phyloP scores from a whole-genome alignment of 2,329 filamentous ascomycete genomes.

The Verticillium dahliae region DNA sequence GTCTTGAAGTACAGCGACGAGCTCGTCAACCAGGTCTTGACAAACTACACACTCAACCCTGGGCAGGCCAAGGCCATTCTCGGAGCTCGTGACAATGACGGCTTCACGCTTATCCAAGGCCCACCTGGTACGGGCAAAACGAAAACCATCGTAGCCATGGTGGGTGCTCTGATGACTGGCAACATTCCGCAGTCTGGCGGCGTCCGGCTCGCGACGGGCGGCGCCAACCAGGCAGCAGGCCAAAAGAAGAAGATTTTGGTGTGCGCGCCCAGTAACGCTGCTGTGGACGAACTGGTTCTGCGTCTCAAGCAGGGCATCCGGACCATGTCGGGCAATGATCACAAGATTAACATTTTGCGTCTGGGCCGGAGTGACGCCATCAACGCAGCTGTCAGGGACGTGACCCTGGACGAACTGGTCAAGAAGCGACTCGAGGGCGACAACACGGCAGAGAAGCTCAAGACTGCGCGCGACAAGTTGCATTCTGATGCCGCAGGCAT shows the following conservation, averaged over 20 bases:
- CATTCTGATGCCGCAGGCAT: constrained; percentile 62
- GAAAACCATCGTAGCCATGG: constrained; percentile 95
- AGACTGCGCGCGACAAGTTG: constrained; percentile 50
- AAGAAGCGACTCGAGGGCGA: constrained; percentile 62
- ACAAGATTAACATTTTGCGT: constrained; percentile 81
- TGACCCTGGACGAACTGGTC: constrained; percentile 89
- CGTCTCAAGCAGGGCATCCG: constrained; percentile 84
- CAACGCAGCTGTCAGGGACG: constrained; percentile 80
- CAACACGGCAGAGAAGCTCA: constrained; percentile 49
- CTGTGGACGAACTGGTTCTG: constrained; percentile 91
- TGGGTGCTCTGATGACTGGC: constrained; percentile 73
- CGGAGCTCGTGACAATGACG: constrained; percentile 90
- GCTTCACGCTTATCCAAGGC: constrained; percentile 92
- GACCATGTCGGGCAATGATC: constrained; percentile 62
- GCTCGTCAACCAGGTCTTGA: constrained; percentile 60
- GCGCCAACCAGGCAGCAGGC: constrained; percentile 24
- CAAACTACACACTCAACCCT: constrained; percentile 76
- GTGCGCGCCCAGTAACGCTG: constrained; percentile 97
- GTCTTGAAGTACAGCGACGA: constrained; percentile 75
- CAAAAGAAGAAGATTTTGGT: constrained; percentile 90
- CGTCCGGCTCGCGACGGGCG: constrained; percentile 26
- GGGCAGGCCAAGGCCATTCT: constrained; percentile 90
- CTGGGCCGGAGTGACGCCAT: constrained; percentile 89
- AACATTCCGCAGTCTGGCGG: constrained; percentile 35
- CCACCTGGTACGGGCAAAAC: constrained; percentile 97